These are phyloP conservation scores for Xylariales sp. DNA, from an alignment of 2,329 filamentous ascomycete species.

Conservation along the genomic window DNA sequence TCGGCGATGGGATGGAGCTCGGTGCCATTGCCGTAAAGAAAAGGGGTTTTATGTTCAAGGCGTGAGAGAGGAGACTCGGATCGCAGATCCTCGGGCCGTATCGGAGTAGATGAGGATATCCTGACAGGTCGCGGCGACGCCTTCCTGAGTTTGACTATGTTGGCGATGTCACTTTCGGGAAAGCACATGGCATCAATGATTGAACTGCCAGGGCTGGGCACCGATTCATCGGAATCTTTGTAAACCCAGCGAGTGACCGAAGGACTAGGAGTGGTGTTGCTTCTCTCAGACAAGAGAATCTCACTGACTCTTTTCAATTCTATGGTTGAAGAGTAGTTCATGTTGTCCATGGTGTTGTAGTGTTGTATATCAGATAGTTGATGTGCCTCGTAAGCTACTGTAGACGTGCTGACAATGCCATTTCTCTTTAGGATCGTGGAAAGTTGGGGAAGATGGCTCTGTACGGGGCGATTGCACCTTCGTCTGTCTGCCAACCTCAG, in stretches of 20 bases:
- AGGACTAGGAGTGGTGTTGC: slow-evolving; percentile 12
- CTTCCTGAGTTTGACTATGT: neutral
- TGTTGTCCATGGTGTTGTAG: neutral
- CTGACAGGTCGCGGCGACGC: slow-evolving; percentile 10
- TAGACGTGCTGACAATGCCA: neutral
- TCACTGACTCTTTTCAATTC: neutral
- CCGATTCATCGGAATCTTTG: slow-evolving; percentile 34
- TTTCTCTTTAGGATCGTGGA: neutral
- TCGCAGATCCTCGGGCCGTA: slow-evolving; percentile 17
- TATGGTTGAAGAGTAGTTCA: neutral
- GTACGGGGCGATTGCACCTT: too few relatives aligned
- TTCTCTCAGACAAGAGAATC: slow-evolving; percentile 12
- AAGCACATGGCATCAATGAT: slow-evolving; percentile 32
- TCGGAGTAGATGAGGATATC: slow-evolving; percentile 9
- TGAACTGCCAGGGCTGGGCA: slow-evolving; percentile 30
- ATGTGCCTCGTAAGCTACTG: neutral
- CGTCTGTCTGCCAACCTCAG: too few relatives aligned
- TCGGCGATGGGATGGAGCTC: slow-evolving; percentile 35
- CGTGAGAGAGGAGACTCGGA: slow-evolving; percentile 25
- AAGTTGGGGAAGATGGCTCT: too few relatives aligned
- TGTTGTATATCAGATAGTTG: neutral
- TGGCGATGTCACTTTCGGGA: slow-evolving; percentile 18
- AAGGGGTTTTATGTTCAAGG: slow-evolving; percentile 22
- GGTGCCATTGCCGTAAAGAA: slow-evolving; percentile 36
- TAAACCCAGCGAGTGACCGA: slow-evolving; percentile 21